phyloP scores from a whole-genome alignment of 495 filamentous ascomycete species.

The Penicillium riverlandense region DNA sequence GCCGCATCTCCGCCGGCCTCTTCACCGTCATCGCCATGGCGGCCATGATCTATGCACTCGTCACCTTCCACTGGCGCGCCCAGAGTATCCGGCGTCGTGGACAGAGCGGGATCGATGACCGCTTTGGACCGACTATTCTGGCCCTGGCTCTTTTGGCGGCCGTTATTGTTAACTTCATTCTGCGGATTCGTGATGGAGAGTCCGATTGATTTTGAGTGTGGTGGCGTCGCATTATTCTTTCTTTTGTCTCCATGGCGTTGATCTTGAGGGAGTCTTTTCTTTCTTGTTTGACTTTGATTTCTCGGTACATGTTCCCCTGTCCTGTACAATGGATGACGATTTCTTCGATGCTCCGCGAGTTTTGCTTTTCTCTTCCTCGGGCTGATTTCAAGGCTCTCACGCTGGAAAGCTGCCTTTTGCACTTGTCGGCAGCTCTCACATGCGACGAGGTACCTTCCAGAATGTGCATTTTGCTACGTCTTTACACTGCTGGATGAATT shows the following conservation, averaged over 20 bases:
- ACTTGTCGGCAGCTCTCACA: no score
- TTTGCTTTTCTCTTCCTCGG: no score
- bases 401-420: no score
- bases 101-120: constrained; percentile 93
- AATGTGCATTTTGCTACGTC: background rate
- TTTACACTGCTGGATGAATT: no score
- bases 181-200: constrained; percentile 59
- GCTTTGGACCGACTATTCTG: constrained; percentile 84
- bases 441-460: no score
- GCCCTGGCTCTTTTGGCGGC: constrained; percentile 77
- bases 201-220: constrained; percentile 1
- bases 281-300: no score
- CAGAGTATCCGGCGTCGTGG: constrained; percentile 86
- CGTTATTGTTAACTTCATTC: constrained; percentile 87
- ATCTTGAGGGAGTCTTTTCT: no score
- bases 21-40: constrained; percentile 95
- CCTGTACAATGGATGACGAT: no score
- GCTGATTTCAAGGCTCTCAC: no score
- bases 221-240: background rate
- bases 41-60: constrained; percentile 89
- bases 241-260: background rate
- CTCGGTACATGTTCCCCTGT: no score
- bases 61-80: constrained; percentile 95
- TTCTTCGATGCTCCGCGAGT: no score
- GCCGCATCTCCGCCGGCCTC: constrained; percentile 82